phyloP scores from a whole-genome alignment of 2,329 filamentous ascomycete species.

The Nothophoma quercina region DNA sequence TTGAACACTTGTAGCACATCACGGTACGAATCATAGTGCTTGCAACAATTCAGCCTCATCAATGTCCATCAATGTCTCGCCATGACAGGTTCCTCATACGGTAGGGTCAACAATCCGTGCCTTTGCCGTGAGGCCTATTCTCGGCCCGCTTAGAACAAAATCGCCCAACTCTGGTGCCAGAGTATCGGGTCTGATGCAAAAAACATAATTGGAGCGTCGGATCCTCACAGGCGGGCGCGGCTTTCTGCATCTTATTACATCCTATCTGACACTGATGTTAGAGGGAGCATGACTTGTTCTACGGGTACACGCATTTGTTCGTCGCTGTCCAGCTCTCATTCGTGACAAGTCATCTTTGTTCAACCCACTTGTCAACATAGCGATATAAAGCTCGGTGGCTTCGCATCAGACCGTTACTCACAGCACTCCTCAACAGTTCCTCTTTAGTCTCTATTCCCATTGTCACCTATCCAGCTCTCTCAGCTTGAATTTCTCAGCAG shows the following conservation, averaged over 20 bases:
- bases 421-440: not conserved
- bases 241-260: conserved; percentile 26
- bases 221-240: conserved; percentile 23
- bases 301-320: conserved; percentile 27
- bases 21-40: not conserved
- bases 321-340: conserved; percentile 14
- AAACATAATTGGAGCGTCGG: conserved; percentile 26
- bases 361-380: conserved; percentile 2
- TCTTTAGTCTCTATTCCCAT: not conserved
- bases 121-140: conserved; percentile 18
- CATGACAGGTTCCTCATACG: not conserved
- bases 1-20: conserved; percentile 2
- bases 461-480: not conserved
- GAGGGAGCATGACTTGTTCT: conserved; percentile 30
- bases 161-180: conserved; percentile 18
- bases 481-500: not conserved
- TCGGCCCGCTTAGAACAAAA: conserved; percentile 20
- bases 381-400: conserved; percentile 8
- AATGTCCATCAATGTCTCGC: not conserved
- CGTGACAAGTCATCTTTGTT: conserved; percentile 16
- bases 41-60: not conserved
- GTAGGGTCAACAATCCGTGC: conserved; percentile 7
- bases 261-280: conserved; percentile 18
- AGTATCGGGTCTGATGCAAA: conserved; percentile 23
- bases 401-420: not conserved